Evolutionary conservation across 83 land plant genomes (phyloP).

Genomic region (Isoetes engelmannii): DNA sequence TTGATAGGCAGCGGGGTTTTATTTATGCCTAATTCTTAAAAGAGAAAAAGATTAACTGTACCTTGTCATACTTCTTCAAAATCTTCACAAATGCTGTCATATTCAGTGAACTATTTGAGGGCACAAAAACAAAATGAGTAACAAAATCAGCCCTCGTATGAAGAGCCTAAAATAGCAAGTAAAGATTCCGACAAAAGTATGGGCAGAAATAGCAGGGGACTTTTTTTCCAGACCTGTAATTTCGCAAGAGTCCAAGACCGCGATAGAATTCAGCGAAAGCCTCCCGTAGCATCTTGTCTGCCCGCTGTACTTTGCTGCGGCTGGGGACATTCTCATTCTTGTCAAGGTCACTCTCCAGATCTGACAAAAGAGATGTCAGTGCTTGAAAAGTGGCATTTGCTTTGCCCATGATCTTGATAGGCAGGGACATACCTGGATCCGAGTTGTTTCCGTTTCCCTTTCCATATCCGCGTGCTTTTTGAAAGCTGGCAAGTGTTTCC

Average conservation of each 20-base stretch:
- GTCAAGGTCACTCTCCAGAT: too few relatives aligned
- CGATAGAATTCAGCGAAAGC: slow-evolving; percentile 35
- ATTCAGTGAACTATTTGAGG: slow-evolving; percentile 34
- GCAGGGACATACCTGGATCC: too few relatives aligned
- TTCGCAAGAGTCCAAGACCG: slow-evolving; percentile 34
- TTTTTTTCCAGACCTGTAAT: slow-evolving; percentile 23
- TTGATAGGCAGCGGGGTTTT: too few relatives aligned
- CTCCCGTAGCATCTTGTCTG: slow-evolving; percentile 32
- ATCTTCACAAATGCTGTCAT: slow-evolving; percentile 46
- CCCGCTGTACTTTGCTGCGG: slow-evolving; percentile 24
- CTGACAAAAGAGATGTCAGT: too few relatives aligned
- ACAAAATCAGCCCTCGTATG: too few relatives aligned
- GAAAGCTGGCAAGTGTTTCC: slow-evolving; percentile 6
- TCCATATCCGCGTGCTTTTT: slow-evolving; percentile 5
- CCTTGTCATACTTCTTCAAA: slow-evolving; percentile 58
- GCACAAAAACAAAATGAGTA: too few relatives aligned
- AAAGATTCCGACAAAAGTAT: too few relatives aligned
- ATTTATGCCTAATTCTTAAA: slow-evolving; percentile 17
- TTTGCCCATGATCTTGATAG: too few relatives aligned
- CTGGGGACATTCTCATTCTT: neutral
- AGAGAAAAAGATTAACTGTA: neutral
- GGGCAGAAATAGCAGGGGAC: too few relatives aligned
- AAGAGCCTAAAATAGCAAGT: too few relatives aligned
- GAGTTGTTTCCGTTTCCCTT: too few relatives aligned
- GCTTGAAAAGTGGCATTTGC: too few relatives aligned